These are phyloP conservation scores for Lentinula novae-zelandiae DNA, from an alignment of 1,284 basidiomycete species.

Conservation along the genomic window DNA sequence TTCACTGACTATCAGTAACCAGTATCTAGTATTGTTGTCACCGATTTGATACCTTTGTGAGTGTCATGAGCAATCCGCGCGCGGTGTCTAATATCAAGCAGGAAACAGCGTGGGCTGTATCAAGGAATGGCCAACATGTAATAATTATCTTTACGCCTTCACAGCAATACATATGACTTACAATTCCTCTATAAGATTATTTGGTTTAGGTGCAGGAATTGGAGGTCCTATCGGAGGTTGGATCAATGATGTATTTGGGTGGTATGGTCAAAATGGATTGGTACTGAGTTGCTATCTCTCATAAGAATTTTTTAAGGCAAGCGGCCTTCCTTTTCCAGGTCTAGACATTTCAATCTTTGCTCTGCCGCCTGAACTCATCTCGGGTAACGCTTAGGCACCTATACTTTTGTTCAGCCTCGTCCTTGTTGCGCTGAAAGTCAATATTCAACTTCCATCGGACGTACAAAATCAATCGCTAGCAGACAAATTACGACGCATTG, in stretches of 20 bases:
- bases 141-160: slow-evolving; percentile 19
- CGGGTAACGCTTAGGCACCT: slow-evolving; percentile 53
- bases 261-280: slow-evolving; percentile 44
- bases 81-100: slow-evolving; percentile 26
- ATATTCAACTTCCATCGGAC: slow-evolving; percentile 59
- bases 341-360: slow-evolving; percentile 16
- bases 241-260: slow-evolving; percentile 80
- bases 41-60: slow-evolving; percentile 80
- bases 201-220: slow-evolving; percentile 75
- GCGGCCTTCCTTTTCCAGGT: slow-evolving; percentile 69
- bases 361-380: slow-evolving; percentile 9
- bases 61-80: slow-evolving; percentile 25
- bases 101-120: slow-evolving; percentile 83
- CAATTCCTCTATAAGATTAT: slow-evolving; percentile 44
- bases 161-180: background rate
- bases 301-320: slow-evolving; percentile 42
- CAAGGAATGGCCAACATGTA: slow-evolving; percentile 88
- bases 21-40: slow-evolving; percentile 76
- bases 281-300: background rate
- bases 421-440: slow-evolving; percentile 72
- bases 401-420: slow-evolving; percentile 66
- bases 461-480: slow-evolving; percentile 53
- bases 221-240: slow-evolving; percentile 89
- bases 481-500: slow-evolving; percentile 74
- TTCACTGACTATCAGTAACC: slow-evolving; percentile 22